phyloP scores from a whole-genome alignment of 1,284 basidiomycete species.

The Puccinia sorghi region DNA sequence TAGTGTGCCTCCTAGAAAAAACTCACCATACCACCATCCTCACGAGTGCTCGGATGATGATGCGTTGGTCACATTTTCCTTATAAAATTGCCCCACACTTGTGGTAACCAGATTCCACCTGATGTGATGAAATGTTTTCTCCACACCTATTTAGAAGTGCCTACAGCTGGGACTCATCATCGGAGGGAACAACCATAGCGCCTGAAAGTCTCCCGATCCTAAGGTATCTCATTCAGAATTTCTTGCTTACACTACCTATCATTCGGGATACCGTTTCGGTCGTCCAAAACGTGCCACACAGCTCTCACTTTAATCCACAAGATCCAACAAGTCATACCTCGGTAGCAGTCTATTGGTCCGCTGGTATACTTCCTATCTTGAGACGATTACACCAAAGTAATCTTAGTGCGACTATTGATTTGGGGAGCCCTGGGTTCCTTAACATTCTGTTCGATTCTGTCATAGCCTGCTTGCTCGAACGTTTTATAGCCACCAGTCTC shows the following conservation, averaged over 20 bases:
- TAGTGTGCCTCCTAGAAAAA: neutral
- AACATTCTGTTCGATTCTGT: conserved; percentile 30
- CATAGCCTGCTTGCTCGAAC: conserved; percentile 24
- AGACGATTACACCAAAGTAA: conserved; percentile 43
- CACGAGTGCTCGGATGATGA: conserved; percentile 22
- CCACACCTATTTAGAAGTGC: neutral
- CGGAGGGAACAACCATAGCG: neutral
- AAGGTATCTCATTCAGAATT: conserved; percentile 54
- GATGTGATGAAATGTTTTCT: neutral
- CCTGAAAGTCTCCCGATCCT: conserved; percentile 51
- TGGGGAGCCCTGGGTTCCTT: conserved; percentile 45
- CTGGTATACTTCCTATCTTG: conserved; percentile 41
- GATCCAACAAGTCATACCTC: neutral
- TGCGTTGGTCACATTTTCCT: neutral
- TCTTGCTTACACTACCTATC: conserved; percentile 54
- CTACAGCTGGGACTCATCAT: conserved; percentile 42
- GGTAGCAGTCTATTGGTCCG: conserved; percentile 34
- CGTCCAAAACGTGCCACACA: neutral
- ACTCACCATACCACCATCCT: neutral
- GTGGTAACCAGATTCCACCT: neutral
- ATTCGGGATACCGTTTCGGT: conserved; percentile 52
- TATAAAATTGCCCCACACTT: neutral
- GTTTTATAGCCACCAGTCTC: conserved; percentile 27
- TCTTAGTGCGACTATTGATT: conserved; percentile 39
- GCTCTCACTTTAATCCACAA: conserved; percentile 18